These are phyloP conservation scores for Paradendryphiella salina DNA, from an alignment of 2,329 filamentous ascomycete genomes.

Conservation along the genomic window DNA sequence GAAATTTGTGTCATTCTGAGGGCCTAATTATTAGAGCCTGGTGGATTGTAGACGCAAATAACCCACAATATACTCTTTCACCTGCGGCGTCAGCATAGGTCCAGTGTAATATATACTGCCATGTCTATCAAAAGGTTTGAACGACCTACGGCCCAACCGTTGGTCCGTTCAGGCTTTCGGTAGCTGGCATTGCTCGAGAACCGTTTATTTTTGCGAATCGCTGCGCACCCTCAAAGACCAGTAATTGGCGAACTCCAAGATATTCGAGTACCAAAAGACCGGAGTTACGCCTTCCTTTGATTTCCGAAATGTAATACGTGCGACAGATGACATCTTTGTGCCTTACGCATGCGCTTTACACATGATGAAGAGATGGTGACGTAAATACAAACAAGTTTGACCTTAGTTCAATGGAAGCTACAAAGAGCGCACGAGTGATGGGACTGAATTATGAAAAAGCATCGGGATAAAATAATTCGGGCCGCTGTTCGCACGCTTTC, in stretches of 20 bases:
- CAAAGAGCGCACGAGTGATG: neutral
- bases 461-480: neutral
- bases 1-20: too few relatives aligned
- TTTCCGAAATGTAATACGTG: neutral
- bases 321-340: neutral
- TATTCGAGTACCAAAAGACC: neutral
- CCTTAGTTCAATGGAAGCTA: neutral
- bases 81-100: neutral
- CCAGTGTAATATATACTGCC: neutral
- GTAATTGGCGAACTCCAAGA: too few relatives aligned
- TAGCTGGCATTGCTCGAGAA: neutral
- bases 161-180: neutral
- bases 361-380: neutral
- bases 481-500: neutral
- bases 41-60: too few relatives aligned
- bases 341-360: neutral
- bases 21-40: too few relatives aligned
- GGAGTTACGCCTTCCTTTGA: neutral
- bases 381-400: neutral
- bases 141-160: too few relatives aligned
- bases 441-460: too few relatives aligned
- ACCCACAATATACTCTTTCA: too few relatives aligned
- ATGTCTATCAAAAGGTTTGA: too few relatives aligned
- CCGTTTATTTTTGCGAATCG: too few relatives aligned
- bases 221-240: neutral